These are phyloP conservation scores for Cercospora sesami DNA, from an alignment of 2,329 filamentous ascomycete genomes.

Conservation along the genomic window DNA sequence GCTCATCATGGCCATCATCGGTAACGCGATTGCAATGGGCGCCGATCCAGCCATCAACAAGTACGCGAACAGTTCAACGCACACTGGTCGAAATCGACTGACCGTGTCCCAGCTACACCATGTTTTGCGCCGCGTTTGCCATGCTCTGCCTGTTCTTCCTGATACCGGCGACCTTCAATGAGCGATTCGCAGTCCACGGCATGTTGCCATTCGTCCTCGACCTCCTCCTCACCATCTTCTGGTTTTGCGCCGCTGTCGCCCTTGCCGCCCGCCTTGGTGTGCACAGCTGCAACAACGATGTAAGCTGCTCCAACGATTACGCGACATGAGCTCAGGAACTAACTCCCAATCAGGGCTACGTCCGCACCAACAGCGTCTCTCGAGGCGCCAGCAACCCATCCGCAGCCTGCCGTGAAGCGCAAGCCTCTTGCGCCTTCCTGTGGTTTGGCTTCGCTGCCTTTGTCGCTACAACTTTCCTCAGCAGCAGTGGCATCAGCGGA, in stretches of 20 bases:
- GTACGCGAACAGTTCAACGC: slow-evolving; percentile 39
- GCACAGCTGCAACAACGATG: slow-evolving; percentile 65
- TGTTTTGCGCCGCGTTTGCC: slow-evolving; percentile 67
- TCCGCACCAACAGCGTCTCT: slow-evolving; percentile 43
- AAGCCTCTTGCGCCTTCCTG: slow-evolving; percentile 72
- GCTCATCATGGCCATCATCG: slow-evolving; percentile 61
- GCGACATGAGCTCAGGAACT: background rate
- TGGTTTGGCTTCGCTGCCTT: slow-evolving; percentile 74
- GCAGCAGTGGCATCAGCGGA: slow-evolving; percentile 57
- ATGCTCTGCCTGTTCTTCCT: slow-evolving; percentile 68
- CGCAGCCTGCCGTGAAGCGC: slow-evolving; percentile 72
- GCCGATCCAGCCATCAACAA: slow-evolving; percentile 54
- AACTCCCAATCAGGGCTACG: slow-evolving; percentile 38
- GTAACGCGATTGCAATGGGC: slow-evolving; percentile 62
- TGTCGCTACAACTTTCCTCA: slow-evolving; percentile 55
- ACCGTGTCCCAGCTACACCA: slow-evolving; percentile 43
- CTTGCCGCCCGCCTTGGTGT: slow-evolving; percentile 68
- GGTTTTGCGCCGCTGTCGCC: slow-evolving; percentile 69
- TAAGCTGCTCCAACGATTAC: slow-evolving; percentile 42
- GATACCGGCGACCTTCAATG: slow-evolving; percentile 57
- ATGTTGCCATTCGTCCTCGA: slow-evolving; percentile 60
- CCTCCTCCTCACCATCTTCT: slow-evolving; percentile 63
- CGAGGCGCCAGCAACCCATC: slow-evolving; percentile 51
- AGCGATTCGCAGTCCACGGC: slow-evolving; percentile 53
- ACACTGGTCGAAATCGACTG: background rate